Conservation (phyloP, 202 grass and related monocot genomes). For the Saccharum hybrid region DNA sequence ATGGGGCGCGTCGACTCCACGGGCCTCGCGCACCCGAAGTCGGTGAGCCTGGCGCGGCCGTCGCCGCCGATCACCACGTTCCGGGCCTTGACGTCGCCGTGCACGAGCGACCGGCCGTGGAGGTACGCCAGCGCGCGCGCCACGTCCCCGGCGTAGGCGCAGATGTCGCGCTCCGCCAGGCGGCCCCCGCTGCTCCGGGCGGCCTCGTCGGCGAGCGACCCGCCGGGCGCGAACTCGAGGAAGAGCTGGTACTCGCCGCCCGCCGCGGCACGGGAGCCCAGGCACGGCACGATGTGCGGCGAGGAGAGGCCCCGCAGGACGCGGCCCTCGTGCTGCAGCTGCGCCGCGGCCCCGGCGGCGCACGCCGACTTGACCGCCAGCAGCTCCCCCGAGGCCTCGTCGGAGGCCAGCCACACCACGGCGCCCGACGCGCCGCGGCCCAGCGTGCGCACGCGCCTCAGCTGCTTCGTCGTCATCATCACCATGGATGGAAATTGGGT, state of each 20-base stretch:
- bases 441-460: constrained; percentile 56
- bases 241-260: constrained; percentile 58
- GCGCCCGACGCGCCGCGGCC: constrained; percentile 69
- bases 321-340: constrained; percentile 42
- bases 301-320: constrained; percentile 50
- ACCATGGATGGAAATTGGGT: not conserved
- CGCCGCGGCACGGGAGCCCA: constrained; percentile 39
- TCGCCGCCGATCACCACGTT: constrained; percentile 68
- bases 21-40: constrained; percentile 71
- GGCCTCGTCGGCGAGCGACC: constrained; percentile 53
- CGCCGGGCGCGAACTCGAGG: constrained; percentile 66
- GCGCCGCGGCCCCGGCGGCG: constrained; percentile 21
- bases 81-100: constrained; percentile 60
- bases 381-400: constrained; percentile 47
- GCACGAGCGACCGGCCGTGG: constrained; percentile 49
- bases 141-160: constrained; percentile 45
- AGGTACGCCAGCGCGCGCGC: constrained; percentile 57
- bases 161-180: constrained; percentile 44
- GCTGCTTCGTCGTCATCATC: constrained; percentile 21
- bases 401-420: constrained; percentile 71
- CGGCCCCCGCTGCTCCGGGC: constrained; percentile 38
- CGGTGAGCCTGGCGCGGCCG: constrained; percentile 54
- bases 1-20: not conserved
- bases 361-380: constrained; percentile 70
- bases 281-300: constrained; percentile 68